Percentiles rank a stretch among this genome's conserved stretches.
Evolutionary conservation across 2,329 filamentous ascomycete genomes (phyloP).

Genomic region (Aspergillus pseudoglaucus): DNA sequence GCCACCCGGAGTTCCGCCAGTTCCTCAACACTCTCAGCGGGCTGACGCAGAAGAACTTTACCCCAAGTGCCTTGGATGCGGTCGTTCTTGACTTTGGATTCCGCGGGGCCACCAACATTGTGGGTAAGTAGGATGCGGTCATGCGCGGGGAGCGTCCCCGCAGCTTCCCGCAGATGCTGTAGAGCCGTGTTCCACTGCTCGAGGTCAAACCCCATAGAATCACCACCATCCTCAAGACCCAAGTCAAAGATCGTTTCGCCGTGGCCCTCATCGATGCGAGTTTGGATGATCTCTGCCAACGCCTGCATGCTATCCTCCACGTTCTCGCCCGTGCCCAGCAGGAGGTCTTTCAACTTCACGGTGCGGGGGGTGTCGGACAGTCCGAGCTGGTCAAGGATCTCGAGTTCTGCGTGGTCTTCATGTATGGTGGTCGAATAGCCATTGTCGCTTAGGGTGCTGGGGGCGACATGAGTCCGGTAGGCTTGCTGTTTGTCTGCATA

Average conservation of each 20-base stretch:
- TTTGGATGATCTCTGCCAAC: slow-evolving; percentile 59
- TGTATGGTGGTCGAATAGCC: slow-evolving; percentile 34
- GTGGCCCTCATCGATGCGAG: slow-evolving; percentile 71
- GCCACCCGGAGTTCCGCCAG: slow-evolving; percentile 95
- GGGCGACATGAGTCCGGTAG: slow-evolving; percentile 24
- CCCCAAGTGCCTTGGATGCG: slow-evolving; percentile 72
- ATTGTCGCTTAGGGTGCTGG: slow-evolving; percentile 35
- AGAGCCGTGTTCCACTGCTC: slow-evolving; percentile 71
- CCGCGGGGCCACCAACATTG: slow-evolving; percentile 72
- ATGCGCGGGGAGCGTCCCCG: slow-evolving; percentile 61
- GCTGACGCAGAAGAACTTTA: slow-evolving; percentile 77
- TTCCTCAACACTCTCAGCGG: slow-evolving; percentile 68
- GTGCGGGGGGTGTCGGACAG: slow-evolving; percentile 61
- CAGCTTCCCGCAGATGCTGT: slow-evolving; percentile 57
- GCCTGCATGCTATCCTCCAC: slow-evolving; percentile 55
- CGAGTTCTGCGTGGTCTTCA: slow-evolving; percentile 79
- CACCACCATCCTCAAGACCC: slow-evolving; percentile 82
- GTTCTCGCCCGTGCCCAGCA: slow-evolving; percentile 53
- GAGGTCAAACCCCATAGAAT: slow-evolving; percentile 69
- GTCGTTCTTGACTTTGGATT: slow-evolving; percentile 57
- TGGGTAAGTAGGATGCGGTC: slow-evolving; percentile 81
- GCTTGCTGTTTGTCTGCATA: slow-evolving; percentile 94
- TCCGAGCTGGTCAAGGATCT: slow-evolving; percentile 74
- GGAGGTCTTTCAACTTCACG: slow-evolving; percentile 66
- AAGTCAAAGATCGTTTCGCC: slow-evolving; percentile 89